A percentile compares a stretch with the other conserved stretches of the same genome.
These are phyloP conservation scores for Phaseolus coccineus DNA, from an alignment of 331 rosid species.

Conservation along the genomic window DNA sequence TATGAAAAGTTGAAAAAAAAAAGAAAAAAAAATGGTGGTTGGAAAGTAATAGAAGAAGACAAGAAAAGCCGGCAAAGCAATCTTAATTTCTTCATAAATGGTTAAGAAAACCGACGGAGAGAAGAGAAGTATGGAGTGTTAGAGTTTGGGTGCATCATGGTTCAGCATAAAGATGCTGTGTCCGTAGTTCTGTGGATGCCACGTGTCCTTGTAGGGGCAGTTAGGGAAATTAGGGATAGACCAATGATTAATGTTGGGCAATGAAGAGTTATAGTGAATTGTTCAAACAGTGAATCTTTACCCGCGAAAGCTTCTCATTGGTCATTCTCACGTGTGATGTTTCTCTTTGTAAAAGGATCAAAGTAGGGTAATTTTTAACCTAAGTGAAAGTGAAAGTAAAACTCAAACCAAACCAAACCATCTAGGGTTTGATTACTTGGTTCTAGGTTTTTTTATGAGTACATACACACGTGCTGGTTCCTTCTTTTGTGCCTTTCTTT, in stretches of 20 bases:
- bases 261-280: conserved; percentile 27
- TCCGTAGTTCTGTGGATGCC: background rate
- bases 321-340: conserved; percentile 43
- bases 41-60: conserved; percentile 9
- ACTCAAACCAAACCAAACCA: background rate
- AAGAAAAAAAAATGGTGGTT: background rate
- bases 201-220: conserved; percentile 40
- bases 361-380: conserved; percentile 21
- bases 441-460: conserved; percentile 8
- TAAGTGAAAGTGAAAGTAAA: conserved; percentile 3
- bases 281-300: conserved; percentile 38
- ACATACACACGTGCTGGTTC: conserved; percentile 41
- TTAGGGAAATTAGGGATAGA: background rate
- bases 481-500: conserved; percentile 29
- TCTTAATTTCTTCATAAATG: conserved; percentile 15
- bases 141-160: conserved; percentile 8
- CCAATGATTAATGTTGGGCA: conserved; percentile 50
- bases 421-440: conserved; percentile 9
- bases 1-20: background rate
- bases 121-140: background rate
- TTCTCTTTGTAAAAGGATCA: background rate
- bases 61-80: conserved; percentile 54
- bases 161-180: background rate
- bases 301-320: conserved; percentile 33
- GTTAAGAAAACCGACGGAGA: conserved; percentile 29